These are phyloP conservation scores for Epichloe sibirici DNA, from an alignment of 2,329 filamentous ascomycete species.

Conservation along the genomic window DNA sequence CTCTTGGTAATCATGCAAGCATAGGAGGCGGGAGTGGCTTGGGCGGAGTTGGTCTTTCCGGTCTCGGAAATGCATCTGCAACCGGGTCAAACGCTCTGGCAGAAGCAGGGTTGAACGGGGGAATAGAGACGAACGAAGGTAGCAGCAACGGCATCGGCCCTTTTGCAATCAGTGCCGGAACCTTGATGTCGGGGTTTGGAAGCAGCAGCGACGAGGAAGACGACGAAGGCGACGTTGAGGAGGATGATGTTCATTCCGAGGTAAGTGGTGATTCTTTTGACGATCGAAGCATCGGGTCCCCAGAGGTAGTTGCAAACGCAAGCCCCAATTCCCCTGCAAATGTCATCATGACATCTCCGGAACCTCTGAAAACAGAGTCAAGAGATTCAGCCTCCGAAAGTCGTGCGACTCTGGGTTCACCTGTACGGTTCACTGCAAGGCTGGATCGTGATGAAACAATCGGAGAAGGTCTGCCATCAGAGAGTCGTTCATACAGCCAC, in stretches of 20 bases:
- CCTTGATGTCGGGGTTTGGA: constrained; percentile 79
- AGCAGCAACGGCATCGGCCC: constrained; percentile 55
- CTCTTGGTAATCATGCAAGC: constrained; percentile 64
- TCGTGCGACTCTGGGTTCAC: constrained; percentile 6
- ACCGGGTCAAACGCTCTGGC: constrained; percentile 57
- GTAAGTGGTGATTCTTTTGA: constrained; percentile 37
- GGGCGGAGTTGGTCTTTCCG: constrained; percentile 35
- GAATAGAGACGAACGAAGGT: constrained; percentile 55
- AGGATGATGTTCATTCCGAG: constrained; percentile 61
- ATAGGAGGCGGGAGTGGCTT: constrained; percentile 34
- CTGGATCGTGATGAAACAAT: constrained; percentile 3
- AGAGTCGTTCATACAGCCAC: neutral
- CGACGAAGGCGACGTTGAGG: constrained; percentile 79
- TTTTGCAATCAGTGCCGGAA: constrained; percentile 61
- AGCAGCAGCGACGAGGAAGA: constrained; percentile 95
- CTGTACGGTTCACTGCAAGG: constrained; percentile 5
- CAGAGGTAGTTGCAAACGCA: constrained; percentile 16
- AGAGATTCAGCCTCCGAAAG: constrained; percentile 10
- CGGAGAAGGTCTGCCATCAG: constrained; percentile 4
- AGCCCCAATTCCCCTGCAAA: constrained; percentile 15
- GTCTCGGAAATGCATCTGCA: constrained; percentile 25
- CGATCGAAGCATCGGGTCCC: constrained; percentile 15
- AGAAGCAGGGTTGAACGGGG: constrained; percentile 68
- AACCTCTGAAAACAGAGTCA: constrained; percentile 14
- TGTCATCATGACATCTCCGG: constrained; percentile 20